Evolutionary conservation across 169 alveolate genomes (phyloP).

Genomic region (Plasmodium ovale): DNA sequence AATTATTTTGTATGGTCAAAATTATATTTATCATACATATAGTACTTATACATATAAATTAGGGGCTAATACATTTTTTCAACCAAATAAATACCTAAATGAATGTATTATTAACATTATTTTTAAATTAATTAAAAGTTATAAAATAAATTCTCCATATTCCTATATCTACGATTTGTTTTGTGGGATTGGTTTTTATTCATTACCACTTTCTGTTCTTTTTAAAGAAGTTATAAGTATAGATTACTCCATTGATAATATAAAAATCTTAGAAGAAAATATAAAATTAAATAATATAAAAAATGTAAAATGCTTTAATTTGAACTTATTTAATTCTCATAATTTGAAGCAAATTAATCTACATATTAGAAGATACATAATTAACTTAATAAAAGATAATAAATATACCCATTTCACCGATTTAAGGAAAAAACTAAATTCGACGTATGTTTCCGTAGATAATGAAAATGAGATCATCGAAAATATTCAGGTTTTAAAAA

Average conservation of each 20-base stretch:
- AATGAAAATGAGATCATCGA: conserved; percentile 47
- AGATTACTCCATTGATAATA: conserved; percentile 75
- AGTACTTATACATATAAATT: conserved; percentile 55
- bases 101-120: conserved; percentile 55
- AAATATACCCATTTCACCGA: not conserved
- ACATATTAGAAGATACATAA: conserved; percentile 71
- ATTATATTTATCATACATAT: conserved; percentile 61
- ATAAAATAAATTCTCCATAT: conserved; percentile 32
- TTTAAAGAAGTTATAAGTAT: conserved; percentile 49
- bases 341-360: conserved; percentile 62
- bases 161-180: conserved; percentile 55
- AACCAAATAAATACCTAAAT: conserved; percentile 68
- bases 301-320: conserved; percentile 35
- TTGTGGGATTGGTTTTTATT: conserved; percentile 77
- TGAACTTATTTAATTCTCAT: conserved; percentile 57
- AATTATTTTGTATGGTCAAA: conserved; percentile 61
- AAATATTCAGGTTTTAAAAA: conserved; percentile 49
- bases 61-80: conserved; percentile 75
- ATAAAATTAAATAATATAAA: conserved; percentile 53
- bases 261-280: conserved; percentile 74
- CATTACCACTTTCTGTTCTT: conserved; percentile 38
- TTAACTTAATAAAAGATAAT: conserved; percentile 43
- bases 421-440: conserved; percentile 26
- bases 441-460: conserved; percentile 5
- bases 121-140: conserved; percentile 54